Conservation (phyloP, 768 basidiomycete species). For the Trametes gibbosa region DNA sequence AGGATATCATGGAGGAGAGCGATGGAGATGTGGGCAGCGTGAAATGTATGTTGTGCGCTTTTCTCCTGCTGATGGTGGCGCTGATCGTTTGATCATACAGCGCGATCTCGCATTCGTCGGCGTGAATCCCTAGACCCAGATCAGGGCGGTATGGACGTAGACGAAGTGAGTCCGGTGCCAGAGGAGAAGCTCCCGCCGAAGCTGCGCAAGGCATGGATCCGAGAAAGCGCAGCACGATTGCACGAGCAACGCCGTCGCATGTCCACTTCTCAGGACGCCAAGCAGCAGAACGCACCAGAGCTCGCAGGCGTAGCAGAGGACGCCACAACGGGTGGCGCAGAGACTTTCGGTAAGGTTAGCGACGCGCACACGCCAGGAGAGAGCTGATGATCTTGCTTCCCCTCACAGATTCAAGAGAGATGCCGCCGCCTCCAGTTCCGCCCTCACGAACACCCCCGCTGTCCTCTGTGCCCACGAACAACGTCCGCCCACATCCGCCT, state of each 20-base stretch:
- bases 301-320: background rate
- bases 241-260: conserved; percentile 26
- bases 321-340: conserved; percentile 16
- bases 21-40: conserved; percentile 20
- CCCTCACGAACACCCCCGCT: conserved; percentile 42
- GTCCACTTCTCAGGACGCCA: background rate
- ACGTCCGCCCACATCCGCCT: conserved; percentile 6
- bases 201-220: conserved; percentile 52
- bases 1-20: conserved; percentile 13
- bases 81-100: background rate
- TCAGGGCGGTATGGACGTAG: conserved; percentile 16
- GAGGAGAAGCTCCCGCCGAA: conserved; percentile 54
- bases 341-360: background rate
- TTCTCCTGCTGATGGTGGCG: background rate
- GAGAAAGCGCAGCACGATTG: conserved; percentile 21
- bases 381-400: background rate
- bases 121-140: background rate
- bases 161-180: conserved; percentile 4
- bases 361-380: background rate
- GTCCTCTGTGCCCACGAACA: conserved; percentile 18
- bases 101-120: background rate
- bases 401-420: conserved; percentile 34
- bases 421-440: conserved; percentile 55
- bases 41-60: background rate
- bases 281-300: background rate